Percentiles rank a stretch among this genome's conserved stretches.
phyloP scores from a whole-genome alignment of 495 filamentous ascomycete genomes.

The Neurospora discreta region DNA sequence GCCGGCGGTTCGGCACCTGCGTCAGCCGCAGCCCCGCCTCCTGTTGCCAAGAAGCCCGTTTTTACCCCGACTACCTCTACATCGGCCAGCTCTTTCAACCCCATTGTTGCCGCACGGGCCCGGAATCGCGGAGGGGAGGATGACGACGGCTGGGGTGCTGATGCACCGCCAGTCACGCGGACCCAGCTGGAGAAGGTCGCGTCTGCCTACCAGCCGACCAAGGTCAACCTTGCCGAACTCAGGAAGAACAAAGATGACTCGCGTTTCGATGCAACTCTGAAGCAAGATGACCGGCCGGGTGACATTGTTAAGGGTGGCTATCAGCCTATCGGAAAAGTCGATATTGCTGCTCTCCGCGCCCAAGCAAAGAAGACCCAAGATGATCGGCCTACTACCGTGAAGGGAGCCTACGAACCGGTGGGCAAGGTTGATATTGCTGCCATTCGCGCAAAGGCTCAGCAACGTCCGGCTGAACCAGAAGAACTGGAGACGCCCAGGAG shows the following conservation, averaged over 20 bases:
- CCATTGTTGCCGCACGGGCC: constrained; percentile 43
- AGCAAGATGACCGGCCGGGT: constrained; percentile 26
- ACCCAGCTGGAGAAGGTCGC: constrained; percentile 86
- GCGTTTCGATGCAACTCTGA: constrained; percentile 32
- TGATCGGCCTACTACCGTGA: constrained; percentile 71
- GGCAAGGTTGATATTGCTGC: constrained; percentile 94
- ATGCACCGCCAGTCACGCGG: constrained; percentile 80
- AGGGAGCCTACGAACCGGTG: constrained; percentile 84
- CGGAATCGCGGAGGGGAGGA: constrained; percentile 32
- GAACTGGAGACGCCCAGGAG: constrained; percentile 39
- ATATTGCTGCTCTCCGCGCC: constrained; percentile 78
- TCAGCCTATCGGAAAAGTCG: constrained; percentile 90
- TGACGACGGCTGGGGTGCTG: constrained; percentile 88
- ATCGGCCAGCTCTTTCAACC: constrained; percentile 53
- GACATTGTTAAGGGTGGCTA: constrained; percentile 85
- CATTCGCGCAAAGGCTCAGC: constrained; percentile 69
- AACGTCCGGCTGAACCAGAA: constrained; percentile 38
- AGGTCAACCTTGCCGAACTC: constrained; percentile 75
- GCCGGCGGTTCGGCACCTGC: constrained; percentile 42
- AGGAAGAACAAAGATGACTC: constrained; percentile 56
- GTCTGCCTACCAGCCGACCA: constrained; percentile 86
- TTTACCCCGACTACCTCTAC: constrained; percentile 70
- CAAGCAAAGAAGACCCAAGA: constrained; percentile 63
- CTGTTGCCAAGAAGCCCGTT: constrained; percentile 74
- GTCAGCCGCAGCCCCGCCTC: constrained; percentile 45